Base-by-base conservation (phyloP, 2,329 filamentous ascomycete genomes). In the Magnaporthiopsis rhizophila region DNA sequence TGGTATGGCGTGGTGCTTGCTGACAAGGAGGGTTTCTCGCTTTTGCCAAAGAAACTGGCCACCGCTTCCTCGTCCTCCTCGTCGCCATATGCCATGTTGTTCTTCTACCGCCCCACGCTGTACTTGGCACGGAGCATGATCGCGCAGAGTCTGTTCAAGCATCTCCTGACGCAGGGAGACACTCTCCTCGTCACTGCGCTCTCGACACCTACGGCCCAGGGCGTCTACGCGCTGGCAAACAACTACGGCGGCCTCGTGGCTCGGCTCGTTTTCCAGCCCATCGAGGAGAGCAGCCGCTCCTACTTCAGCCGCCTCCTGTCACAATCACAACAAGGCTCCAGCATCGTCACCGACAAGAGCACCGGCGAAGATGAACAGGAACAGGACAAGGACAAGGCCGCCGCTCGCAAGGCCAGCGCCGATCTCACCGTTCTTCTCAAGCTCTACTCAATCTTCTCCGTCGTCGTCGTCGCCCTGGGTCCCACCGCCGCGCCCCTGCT, bases 181-280 rank as follows among this genome's bases (percentile, higher is more conserved):
- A 92, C 92, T 1, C 85, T 98, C 69, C 86, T 98, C 62, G 89
- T 99, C 67, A 89, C 90, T 21, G 78, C 88, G 15, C 81, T 98
- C 65, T 89, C 93, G 8, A 87, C 87, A 0, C 84, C 95, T 1
- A 81, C 86, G 58, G 89, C 93, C 5, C 95, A 98, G 78, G 95
- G 95, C 18, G 87, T 92, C 50, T 99, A 98, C 72, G 92, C 93
- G 0, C 83, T 99, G 6, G 95, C 94, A 63, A 92, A 92, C 70
- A 99, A 98, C 75, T 99, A 95, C 74, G 95, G 95, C 28, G 91
- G 93, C 2, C 84, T 99, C 0, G 79, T 96, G 34, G 95, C 95
- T 0, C 86, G 95, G 3, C 86, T 98, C 68, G 79, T 99, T 62
- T 94, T 99, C 74, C 95, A 98, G 72, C 96, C 95, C 9, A 86